Base-by-base conservation (phyloP, 495 filamentous ascomycete species). In the Tuber magnatum region DNA sequence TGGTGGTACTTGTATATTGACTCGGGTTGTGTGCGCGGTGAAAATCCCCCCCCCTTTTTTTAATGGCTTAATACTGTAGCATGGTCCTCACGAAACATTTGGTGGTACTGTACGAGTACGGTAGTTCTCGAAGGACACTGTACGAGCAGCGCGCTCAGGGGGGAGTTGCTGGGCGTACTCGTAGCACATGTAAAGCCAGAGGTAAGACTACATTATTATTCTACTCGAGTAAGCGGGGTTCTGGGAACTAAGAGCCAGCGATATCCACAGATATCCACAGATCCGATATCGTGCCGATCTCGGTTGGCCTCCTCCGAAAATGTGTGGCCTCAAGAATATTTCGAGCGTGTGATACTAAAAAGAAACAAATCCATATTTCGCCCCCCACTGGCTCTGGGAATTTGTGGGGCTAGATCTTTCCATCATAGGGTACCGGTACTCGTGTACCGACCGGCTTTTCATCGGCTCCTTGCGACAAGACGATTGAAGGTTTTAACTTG, bases 401-500 rank as follows among this genome's bases (percentile, higher is more conserved):
- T 65, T 35, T 32, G 14, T 65, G 56, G 56, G 51, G 56, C 14
- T 18, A 35, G 56, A 65, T 35, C 56, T 65, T 35, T 65, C 56
- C 56, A 35, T 20, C 56, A 32, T 20, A 56, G 24, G 9, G n/a
- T 10, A 32, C 56, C 28, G n/a, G n/a, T n/a, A n/a, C n/a, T n/a
- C n/a, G n/a, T n/a, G n/a, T n/a, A n/a, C n/a, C n/a, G n/a, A n/a
- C n/a, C n/a, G 28, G 56, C 56, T 65, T 65, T 35, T 35, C 28
- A 65, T 8, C 32, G 56, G 56, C 14, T 35, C 32, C 28, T 35
- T 35, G 28, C 56, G 56, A 65, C 28, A 35, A 65, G 28, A 32
- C 4, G 56, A 65, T 65, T 65, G 56, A 72, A 76, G 69, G 77
- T 74, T 72, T 40, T 28, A 56, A 70, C 71, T 65, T 73, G 56